Evolutionary conservation across 192 early-diverging fungal species (phyloP), one percentile per base, ranked within the genome.

Genomic region (Umbelopsis ramanniana): DNA sequence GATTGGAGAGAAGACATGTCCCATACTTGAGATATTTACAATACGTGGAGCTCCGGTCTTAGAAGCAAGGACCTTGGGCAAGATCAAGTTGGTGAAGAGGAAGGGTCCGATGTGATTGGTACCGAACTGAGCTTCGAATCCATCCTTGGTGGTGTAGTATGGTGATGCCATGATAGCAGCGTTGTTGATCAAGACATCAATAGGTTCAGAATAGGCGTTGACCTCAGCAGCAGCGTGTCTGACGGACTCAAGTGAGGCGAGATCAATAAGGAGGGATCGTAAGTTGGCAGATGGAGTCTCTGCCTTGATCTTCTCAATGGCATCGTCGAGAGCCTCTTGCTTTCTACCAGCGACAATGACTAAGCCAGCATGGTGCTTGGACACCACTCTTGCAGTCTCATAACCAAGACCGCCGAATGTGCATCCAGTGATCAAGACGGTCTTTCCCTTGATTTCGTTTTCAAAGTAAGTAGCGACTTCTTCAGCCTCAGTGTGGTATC

Each of bases 61-160:
- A 23, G 26, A 54, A 40, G 74, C 74, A 63, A 76, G 75, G 23
- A 22, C 22, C 10, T 26, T 22, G 9, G 53, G 23, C 53, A 54
- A 24, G 53, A 54, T 54, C 23, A 43, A 26, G 14, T 37, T 72
- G n/a, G 78, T 84, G 53, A 87, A 74, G 1, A 68, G 75, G 72
- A 80, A 82, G 37, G 82, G 84, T 47, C 82, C 90, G 37, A 93
- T 69, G 47, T 91, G 88, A 81, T 93, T 93, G 26, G 85, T 88
- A 14, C 81, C 83, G 43, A 90, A 86, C 71, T 91, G 90, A 55
- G 76, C 38, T 79, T 91, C 91, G 21, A 91, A 86, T 24, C 85
- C 86, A 43, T 92, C 85, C 38, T 69, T 75, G 35, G 85, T 81
- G 40, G 85, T 80, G 0, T 70, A 46, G 21, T 77, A 83, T 6